phyloP scores from a whole-genome alignment of 2,329 filamentous ascomycete species.

The Paracoccidioides brasiliensis region DNA sequence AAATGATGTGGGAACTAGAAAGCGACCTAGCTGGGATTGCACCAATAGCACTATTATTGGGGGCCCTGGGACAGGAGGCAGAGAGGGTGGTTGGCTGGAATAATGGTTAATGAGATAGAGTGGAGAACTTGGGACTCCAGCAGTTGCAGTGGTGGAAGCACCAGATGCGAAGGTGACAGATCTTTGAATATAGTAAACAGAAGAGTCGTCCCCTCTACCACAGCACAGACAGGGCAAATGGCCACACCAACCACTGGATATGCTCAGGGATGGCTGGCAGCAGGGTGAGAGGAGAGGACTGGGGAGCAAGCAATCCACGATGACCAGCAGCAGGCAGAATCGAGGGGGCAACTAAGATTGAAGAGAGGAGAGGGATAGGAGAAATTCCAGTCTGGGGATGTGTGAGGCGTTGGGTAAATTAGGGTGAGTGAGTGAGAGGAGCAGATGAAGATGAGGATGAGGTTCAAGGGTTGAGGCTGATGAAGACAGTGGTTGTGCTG shows the following conservation, averaged over 20 bases:
- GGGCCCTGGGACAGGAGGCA: not conserved
- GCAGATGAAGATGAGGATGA: too few relatives aligned
- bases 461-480: too few relatives aligned
- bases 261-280: not conserved
- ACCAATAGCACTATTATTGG: not conserved
- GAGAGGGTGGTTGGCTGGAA: not conserved
- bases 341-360: not conserved
- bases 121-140: not conserved
- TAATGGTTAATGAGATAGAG: not conserved
- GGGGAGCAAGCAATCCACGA: not conserved
- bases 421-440: too few relatives aligned
- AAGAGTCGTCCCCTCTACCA: too few relatives aligned
- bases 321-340: not conserved
- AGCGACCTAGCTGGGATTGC: conserved; percentile 5
- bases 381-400: not conserved
- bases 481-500: too few relatives aligned
- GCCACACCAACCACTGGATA: too few relatives aligned
- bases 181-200: too few relatives aligned
- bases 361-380: not conserved
- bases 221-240: too few relatives aligned
- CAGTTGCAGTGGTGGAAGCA: not conserved
- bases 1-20: conserved; percentile 4
- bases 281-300: not conserved
- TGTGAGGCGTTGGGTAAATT: too few relatives aligned
- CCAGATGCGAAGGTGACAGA: too few relatives aligned